Percentiles rank a stretch among this genome's conserved stretches.
Conservation (phyloP, 2,329 filamentous ascomycete species). For the Xenosphaeropsis pyriputrescens region DNA sequence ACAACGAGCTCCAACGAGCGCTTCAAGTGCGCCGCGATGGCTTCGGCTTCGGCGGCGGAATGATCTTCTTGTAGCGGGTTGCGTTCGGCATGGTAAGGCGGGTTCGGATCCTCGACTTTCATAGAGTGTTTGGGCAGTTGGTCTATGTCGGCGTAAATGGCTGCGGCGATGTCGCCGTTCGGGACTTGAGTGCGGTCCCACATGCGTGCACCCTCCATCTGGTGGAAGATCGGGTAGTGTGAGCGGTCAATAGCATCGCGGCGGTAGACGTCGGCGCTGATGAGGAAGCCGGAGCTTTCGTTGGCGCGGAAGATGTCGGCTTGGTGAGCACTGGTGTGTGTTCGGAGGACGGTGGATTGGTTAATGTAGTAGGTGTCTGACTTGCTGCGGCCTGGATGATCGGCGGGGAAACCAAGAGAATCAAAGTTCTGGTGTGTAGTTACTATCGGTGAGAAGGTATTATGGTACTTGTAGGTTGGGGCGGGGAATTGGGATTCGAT, state of each 20-base stretch:
- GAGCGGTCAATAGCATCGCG: slow-evolving; percentile 88
- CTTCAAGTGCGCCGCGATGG: slow-evolving; percentile 76
- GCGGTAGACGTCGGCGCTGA: slow-evolving; percentile 89
- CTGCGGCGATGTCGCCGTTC: slow-evolving; percentile 41
- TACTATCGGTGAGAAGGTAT: slow-evolving; percentile 70
- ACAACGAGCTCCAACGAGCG: slow-evolving; percentile 80
- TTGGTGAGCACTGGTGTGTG: slow-evolving; percentile 91
- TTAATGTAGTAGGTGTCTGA: slow-evolving; percentile 97
- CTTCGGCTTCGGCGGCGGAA: slow-evolving; percentile 61
- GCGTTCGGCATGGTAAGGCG: slow-evolving; percentile 57
- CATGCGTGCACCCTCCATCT: slow-evolving; percentile 89
- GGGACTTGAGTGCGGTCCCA: slow-evolving; percentile 61
- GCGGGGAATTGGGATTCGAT: slow-evolving; percentile 78
- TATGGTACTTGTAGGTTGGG: slow-evolving; percentile 62
- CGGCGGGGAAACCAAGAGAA: slow-evolving; percentile 76
- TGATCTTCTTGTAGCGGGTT: slow-evolving; percentile 69
- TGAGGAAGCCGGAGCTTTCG: slow-evolving; percentile 66
- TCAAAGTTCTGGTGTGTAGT: slow-evolving; percentile 85
- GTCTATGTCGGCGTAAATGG: slow-evolving; percentile 56
- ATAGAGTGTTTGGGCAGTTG: slow-evolving; percentile 60
- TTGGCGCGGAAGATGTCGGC: slow-evolving; percentile 64
- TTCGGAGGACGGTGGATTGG: slow-evolving; percentile 66
- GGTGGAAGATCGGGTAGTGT: slow-evolving; percentile 95
- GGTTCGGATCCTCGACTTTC: slow-evolving; percentile 71
- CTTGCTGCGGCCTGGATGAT: slow-evolving; percentile 75